phyloP scores from a whole-genome alignment of 2,329 filamentous ascomycete genomes.

The Aspergillus unguis region DNA sequence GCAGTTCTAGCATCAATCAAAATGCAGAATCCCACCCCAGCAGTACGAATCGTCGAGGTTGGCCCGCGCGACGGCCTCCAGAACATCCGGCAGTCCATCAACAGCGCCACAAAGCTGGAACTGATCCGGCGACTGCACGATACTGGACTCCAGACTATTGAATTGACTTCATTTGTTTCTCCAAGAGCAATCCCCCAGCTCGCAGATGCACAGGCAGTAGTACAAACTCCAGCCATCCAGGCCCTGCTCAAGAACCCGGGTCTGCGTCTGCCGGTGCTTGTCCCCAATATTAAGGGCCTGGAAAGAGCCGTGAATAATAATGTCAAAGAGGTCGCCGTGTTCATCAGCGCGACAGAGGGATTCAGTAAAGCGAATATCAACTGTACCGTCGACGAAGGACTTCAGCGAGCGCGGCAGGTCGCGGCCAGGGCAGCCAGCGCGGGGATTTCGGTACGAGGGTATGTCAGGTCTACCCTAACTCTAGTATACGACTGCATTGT shows the following conservation, averaged over 20 bases:
- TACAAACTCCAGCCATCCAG: conserved; percentile 15
- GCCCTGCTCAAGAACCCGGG: conserved; percentile 53
- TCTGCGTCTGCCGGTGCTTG: conserved; percentile 37
- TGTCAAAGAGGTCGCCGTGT: conserved; percentile 41
- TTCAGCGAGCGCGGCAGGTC: conserved; percentile 34
- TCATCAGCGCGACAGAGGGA: conserved; percentile 42
- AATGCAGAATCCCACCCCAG: neutral
- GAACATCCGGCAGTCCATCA: conserved; percentile 72
- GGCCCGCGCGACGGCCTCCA: conserved; percentile 83
- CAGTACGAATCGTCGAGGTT: conserved; percentile 70
- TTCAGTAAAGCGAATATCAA: conserved; percentile 45
- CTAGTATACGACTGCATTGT: neutral
- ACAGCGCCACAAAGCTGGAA: conserved; percentile 70
- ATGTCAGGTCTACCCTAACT: neutral
- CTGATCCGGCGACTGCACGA: conserved; percentile 66
- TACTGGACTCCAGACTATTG: conserved; percentile 70
- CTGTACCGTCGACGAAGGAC: conserved; percentile 38
- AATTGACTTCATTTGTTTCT: conserved; percentile 77
- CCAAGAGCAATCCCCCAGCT: conserved; percentile 85
- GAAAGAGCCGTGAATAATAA: conserved; percentile 55
- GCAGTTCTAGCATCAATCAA: neutral
- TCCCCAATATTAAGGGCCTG: conserved; percentile 42
- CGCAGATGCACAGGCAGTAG: conserved; percentile 30
- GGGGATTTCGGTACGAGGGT: conserved; percentile 37
- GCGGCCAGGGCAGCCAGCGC: conserved; percentile 24